These are phyloP conservation scores for Fonticula alba DNA, from an alignment of 78 protist species.

Conservation along the genomic window DNA sequence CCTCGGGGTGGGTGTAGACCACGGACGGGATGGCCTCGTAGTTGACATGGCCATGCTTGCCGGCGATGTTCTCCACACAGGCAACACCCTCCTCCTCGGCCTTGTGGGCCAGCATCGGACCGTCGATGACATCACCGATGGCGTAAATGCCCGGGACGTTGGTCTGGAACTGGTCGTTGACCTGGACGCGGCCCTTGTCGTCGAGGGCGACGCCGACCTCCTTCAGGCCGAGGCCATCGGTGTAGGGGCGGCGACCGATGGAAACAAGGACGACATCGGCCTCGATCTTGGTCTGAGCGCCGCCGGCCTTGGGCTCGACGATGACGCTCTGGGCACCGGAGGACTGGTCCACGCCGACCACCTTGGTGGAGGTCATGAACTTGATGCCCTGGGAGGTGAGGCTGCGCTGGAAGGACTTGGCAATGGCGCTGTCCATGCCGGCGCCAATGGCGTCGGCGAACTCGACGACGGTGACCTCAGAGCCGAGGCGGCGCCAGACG, in stretches of 20 bases:
- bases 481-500: conserved; percentile 94
- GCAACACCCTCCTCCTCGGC: conserved; percentile 89
- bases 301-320: conserved; percentile 41
- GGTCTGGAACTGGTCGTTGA: conserved; percentile 43
- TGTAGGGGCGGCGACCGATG: conserved; percentile 85
- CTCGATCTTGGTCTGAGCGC: conserved; percentile 22
- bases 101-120: conserved; percentile 99
- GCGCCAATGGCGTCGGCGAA: conserved; percentile 59
- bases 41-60: conserved; percentile 81
- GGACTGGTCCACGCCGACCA: conserved; percentile 4
- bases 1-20: conserved; percentile 98
- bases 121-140: conserved; percentile 92
- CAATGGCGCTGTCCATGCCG: conserved; percentile 57
- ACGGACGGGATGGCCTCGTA: conserved; percentile 94
- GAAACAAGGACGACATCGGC: conserved; percentile 75
- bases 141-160: conserved; percentile 65
- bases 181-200: conserved; percentile 54
- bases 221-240: conserved; percentile 71
- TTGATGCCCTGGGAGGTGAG: conserved; percentile 68
- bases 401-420: conserved; percentile 39
- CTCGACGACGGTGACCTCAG: conserved; percentile 96
- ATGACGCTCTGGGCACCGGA: conserved; percentile 25
- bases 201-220: conserved; percentile 45
- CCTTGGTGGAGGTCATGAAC: conserved; percentile 60
- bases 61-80: conserved; percentile 47